Conservation (phyloP, 306 rosid species). For the Vachellia pachyceras region DNA sequence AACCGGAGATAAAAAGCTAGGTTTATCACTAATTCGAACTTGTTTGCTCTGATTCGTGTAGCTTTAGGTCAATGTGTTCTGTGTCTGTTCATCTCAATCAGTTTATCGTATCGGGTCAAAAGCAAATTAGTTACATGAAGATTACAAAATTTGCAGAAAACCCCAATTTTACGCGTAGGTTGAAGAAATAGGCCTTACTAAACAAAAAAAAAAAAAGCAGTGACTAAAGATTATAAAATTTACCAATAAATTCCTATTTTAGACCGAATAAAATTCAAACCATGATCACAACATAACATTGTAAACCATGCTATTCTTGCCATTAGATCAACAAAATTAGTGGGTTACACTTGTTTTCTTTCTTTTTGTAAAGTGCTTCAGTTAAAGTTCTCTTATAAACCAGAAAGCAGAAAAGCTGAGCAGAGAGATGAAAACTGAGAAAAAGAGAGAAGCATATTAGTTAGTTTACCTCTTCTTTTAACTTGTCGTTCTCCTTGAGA, state of each 20-base stretch:
- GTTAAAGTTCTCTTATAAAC: background rate
- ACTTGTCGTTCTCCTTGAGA: no score
- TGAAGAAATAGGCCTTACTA: background rate
- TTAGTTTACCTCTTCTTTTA: no score
- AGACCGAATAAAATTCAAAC: background rate
- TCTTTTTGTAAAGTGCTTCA: background rate
- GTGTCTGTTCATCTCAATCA: background rate
- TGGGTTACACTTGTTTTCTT: background rate
- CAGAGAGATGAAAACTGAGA: background rate
- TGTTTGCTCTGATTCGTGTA: background rate
- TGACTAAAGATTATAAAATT: background rate
- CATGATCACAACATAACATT: background rate
- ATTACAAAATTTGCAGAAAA: background rate
- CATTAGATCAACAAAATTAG: background rate
- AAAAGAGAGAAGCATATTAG: no score
- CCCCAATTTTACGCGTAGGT: background rate
- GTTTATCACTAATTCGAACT: background rate
- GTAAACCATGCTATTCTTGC: background rate
- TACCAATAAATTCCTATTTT: background rate
- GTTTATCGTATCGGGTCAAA: background rate
- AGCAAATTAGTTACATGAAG: background rate
- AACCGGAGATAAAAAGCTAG: background rate
- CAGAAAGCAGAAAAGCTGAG: slow-evolving; percentile 34
- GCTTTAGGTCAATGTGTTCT: background rate
- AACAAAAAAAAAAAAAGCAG: background rate